Conservation (phyloP, 2,329 filamentous ascomycete genomes). For the Fusarium virguliforme region DNA sequence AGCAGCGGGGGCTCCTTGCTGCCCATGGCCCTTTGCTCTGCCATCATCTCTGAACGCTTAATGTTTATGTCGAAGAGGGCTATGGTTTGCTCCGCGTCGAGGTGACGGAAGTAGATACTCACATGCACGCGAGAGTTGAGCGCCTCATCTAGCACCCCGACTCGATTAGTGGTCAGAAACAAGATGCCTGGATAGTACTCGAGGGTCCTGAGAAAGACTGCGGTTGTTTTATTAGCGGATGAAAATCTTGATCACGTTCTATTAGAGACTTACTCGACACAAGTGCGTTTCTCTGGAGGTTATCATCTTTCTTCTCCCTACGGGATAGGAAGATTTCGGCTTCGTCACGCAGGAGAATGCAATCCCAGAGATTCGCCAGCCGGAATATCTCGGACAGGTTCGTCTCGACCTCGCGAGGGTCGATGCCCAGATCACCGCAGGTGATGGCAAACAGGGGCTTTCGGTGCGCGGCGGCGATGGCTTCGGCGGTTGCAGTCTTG, state of each 20-base stretch:
- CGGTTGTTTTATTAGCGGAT: neutral
- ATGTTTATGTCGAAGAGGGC: conserved; percentile 15
- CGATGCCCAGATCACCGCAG: conserved; percentile 5
- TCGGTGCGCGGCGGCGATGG: neutral
- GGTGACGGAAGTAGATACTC: conserved; percentile 9
- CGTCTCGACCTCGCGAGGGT: neutral
- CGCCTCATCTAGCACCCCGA: conserved; percentile 4
- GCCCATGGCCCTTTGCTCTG: neutral
- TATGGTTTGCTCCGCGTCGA: neutral
- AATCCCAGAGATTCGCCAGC: conserved; percentile 15
- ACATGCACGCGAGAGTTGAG: conserved; percentile 4
- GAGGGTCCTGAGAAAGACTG: conserved; percentile 11
- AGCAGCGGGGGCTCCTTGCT: neutral
- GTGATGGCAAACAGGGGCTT: conserved; percentile 13
- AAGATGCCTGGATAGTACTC: conserved; percentile 16
- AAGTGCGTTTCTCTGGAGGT: conserved; percentile 9
- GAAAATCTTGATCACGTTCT: neutral
- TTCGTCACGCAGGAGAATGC: conserved; percentile 19
- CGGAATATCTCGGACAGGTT: conserved; percentile 16
- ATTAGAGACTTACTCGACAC: neutral
- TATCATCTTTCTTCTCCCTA: conserved; percentile 9
- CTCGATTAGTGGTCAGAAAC: conserved; percentile 13
- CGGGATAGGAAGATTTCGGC: conserved; percentile 15
- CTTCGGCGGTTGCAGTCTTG: conserved; percentile 15
- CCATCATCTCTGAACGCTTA: neutral